Conservation (phyloP, 169 alveolate genomes). For the Neospora caninum region DNA sequence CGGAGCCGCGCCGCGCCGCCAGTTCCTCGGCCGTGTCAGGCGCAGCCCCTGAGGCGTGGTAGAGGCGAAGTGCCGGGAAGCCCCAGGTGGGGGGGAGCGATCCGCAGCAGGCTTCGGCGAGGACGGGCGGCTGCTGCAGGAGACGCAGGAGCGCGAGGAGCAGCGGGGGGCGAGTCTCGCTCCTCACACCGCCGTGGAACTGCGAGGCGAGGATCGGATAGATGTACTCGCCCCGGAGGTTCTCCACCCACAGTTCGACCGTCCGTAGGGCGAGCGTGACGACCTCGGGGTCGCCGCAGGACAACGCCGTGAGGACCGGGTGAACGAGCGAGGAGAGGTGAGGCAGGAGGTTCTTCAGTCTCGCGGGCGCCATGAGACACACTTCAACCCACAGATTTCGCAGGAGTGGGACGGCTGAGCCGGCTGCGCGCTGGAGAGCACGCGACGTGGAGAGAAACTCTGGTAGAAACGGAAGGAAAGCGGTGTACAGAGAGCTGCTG, state of each 20-base stretch:
- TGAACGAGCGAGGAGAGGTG: conserved; percentile 57
- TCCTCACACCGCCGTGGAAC: conserved; percentile 13
- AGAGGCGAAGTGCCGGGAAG: neutral
- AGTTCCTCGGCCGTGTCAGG: neutral
- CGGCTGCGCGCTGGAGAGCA: conserved; percentile 14
- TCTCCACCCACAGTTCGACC: conserved; percentile 75
- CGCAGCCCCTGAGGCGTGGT: conserved; percentile 27
- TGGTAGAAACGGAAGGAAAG: conserved; percentile 26
- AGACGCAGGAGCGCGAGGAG: conserved; percentile 10
- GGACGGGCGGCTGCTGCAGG: conserved; percentile 19
- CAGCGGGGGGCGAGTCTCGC: conserved; percentile 17
- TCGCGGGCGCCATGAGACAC: conserved; percentile 63
- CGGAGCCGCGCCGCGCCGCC: neutral
- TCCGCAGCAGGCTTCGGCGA: conserved; percentile 22
- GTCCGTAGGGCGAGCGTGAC: conserved; percentile 70
- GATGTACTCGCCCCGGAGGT: conserved; percentile 74
- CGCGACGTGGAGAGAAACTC: neutral
- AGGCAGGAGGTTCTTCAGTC: conserved; percentile 63
- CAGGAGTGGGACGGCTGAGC: conserved; percentile 29
- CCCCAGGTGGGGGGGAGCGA: conserved; percentile 20
- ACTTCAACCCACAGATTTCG: conserved; percentile 57
- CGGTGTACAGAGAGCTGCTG: conserved; percentile 5
- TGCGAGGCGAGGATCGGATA: conserved; percentile 73
- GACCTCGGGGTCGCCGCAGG: conserved; percentile 54
- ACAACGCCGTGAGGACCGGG: conserved; percentile 57